Conservation (phyloP, 768 basidiomycete species). For the Hortiboletus campestris region DNA sequence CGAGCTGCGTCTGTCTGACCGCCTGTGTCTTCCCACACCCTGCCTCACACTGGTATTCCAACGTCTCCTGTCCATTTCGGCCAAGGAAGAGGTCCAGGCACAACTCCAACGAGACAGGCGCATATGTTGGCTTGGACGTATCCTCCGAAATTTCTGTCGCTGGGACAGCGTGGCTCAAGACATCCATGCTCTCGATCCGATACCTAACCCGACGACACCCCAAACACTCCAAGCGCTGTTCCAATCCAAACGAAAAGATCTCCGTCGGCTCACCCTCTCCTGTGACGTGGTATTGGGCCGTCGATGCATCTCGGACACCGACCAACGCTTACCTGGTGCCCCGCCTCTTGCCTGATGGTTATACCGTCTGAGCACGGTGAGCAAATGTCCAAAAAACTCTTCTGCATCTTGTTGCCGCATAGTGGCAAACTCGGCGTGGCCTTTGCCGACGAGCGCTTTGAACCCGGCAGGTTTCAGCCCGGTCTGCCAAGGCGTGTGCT, state of each 20-base stretch:
- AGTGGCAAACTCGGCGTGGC: conserved; percentile 91
- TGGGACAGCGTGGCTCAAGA: conserved; percentile 78
- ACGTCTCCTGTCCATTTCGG: conserved; percentile 50
- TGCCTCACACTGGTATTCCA: conserved; percentile 80
- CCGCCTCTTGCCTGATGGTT: conserved; percentile 46
- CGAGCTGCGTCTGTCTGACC: conserved; percentile 67
- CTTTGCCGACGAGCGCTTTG: conserved; percentile 88
- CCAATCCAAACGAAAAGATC: conserved; percentile 76
- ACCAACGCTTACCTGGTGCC: conserved; percentile 29
- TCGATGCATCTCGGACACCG: not conserved
- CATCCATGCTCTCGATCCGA: conserved; percentile 70
- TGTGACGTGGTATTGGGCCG: not conserved
- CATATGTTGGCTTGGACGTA: conserved; percentile 52
- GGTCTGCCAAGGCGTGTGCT: conserved; percentile 49
- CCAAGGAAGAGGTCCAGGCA: conserved; percentile 57
- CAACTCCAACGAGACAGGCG: conserved; percentile 54
- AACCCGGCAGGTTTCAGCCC: conserved; percentile 82
- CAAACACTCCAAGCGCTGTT: conserved; percentile 83
- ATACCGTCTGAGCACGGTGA: conserved; percentile 71
- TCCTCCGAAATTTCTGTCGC: conserved; percentile 39
- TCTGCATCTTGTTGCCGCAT: conserved; percentile 98
- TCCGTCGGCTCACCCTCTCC: conserved; percentile 60
- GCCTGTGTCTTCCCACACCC: conserved; percentile 72
- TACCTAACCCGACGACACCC: conserved; percentile 83
- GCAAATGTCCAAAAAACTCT: conserved; percentile 84